Evolutionary conservation across 805 yeast species (phyloP), one percentile per base, ranked within the genome.

Genomic region (Wickerhamiella brachini): DNA sequence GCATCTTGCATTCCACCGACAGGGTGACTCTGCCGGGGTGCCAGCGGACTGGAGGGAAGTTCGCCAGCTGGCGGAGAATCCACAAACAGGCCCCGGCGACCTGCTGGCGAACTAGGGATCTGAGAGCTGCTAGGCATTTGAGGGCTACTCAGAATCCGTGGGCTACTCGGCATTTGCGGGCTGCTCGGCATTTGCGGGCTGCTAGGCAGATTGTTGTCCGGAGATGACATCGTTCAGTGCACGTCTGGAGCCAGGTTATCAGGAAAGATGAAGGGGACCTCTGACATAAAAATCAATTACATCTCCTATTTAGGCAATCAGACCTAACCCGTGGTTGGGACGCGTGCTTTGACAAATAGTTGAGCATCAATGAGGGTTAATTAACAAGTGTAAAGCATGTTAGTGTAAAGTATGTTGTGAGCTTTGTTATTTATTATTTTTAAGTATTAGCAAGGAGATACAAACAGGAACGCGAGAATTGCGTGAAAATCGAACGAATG

Each of bases 21-120:
- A 5, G 15, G 3, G 13, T 3, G 23, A 23, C n/a, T 37, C 29
- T 7, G 18, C 7, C 12, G 34, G 15, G 34, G 12, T 22, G 41
- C 46, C 5, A 49, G 47, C 8, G 57, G 56, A 47, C 57, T 55
- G 15, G 55, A 53, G 38, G 55, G 45, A 12, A 55, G 45, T 13
- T 7, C 17, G n/a, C 15, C 22, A 5, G 26, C 23, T 21, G 46
- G 46, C 3, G 31, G 34, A 12, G 46, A 44, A 15, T 44, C 46
- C 8, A 44, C 46, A 23, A 44, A 44, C 29, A 44, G 34, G 20
- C 20, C 34, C 17, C 31, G 15, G 17, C 41, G 41, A 15, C 17
- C 20, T 5, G 5, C 17, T 5, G 46, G 34, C 4, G 46, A 44
- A 20, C 34, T 13, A 6, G 18, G 29, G 5, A 23, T 6, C 20